A percentile compares a stretch with the other conserved stretches of the same genome.
These are phyloP conservation scores for Penicillium sp. DNA, from an alignment of 2,329 filamentous ascomycete genomes.

Conservation along the genomic window DNA sequence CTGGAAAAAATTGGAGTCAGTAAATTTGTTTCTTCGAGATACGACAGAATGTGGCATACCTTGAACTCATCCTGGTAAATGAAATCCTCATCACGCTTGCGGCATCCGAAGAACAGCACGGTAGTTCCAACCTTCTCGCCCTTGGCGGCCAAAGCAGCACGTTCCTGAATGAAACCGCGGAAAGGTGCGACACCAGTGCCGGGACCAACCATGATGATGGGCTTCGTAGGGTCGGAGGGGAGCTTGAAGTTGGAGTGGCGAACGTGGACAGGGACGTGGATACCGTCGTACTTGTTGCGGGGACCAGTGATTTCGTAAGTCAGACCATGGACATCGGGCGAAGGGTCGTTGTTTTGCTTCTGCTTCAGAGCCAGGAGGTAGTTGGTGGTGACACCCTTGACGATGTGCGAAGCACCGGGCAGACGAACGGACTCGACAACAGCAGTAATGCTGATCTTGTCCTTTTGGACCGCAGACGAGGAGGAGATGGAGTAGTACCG, in stretches of 20 bases:
- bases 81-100: slow-evolving; percentile 86
- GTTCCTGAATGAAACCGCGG: slow-evolving; percentile 92
- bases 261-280: slow-evolving; percentile 92
- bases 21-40: not conserved
- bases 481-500: slow-evolving; percentile 99
- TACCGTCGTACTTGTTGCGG: slow-evolving; percentile 94
- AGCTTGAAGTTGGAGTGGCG: slow-evolving; percentile 99
- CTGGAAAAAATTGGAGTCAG: slow-evolving; percentile 51
- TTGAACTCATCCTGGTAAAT: slow-evolving; percentile 90
- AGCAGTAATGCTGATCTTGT: slow-evolving; percentile 93
- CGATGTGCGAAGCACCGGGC: slow-evolving; percentile 73
- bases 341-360: slow-evolving; percentile 87
- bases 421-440: slow-evolving; percentile 84
- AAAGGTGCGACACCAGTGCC: slow-evolving; percentile 97
- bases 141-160: slow-evolving; percentile 77
- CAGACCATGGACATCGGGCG: slow-evolving; percentile 79
- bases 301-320: slow-evolving; percentile 87
- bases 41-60: slow-evolving; percentile 59
- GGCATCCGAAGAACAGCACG: slow-evolving; percentile 92
- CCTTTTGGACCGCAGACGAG: slow-evolving; percentile 88
- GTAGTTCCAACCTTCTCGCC: slow-evolving; percentile 85
- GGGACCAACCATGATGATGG: slow-evolving; percentile 93
- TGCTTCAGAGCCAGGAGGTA: slow-evolving; percentile 93
- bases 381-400: slow-evolving; percentile 96
- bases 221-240: slow-evolving; percentile 90